Evolutionary conservation across 148 eudicot genomes (phyloP), one percentile per base, ranked within the genome.

Genomic region (Heliosperma pusillum): DNA sequence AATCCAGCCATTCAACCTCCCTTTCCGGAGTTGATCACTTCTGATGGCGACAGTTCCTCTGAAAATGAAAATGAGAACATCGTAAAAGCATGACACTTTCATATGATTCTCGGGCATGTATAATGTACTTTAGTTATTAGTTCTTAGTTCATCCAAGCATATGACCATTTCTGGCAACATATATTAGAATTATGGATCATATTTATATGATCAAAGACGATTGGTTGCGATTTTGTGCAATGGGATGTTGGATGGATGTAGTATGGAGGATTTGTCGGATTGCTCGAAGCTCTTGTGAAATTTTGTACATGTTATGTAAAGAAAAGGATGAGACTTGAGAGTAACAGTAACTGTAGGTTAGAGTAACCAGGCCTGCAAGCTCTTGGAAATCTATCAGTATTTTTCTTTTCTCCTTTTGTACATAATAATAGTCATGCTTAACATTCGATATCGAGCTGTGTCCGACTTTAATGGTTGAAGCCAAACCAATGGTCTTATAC

Each of bases 21-120:
- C 40, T 91, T 91, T 77, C 91, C 88, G 36, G 86, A 73, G 61
- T 73, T 87, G n/a, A 75, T 47, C 21, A 75, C 67, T 10, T 53
- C 27, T 50, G 81, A 72, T 57, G 80, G 69, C 56, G 80, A 77
- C 17, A 52, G 64, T 19, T 76, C 78, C 30, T 75, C 67, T 1
- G 79, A 80, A 69, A 69, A 64, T 66, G 83, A 80, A 21, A 69
- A 70, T 66, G 83, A 80, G 16, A 70, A 60, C 16, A 6, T 56
- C 36, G 2, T 45, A 9, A 25, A 29, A 33, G 66, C 33, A 17
- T 75, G 76, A 47, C 12, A 4, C 76, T 53, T 42, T 66, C 30
- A 11, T 19, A 47, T 50, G 24, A 40, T 13, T 21, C 30, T 68
- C 45, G 58, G 22, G 56, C 10, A 16, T 58, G 53, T 62, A 71